Percentiles rank a stretch among this genome's conserved stretches.
Evolutionary conservation across 768 basidiomycete genomes (phyloP).

Genomic region (Xanthoconium stramineum): DNA sequence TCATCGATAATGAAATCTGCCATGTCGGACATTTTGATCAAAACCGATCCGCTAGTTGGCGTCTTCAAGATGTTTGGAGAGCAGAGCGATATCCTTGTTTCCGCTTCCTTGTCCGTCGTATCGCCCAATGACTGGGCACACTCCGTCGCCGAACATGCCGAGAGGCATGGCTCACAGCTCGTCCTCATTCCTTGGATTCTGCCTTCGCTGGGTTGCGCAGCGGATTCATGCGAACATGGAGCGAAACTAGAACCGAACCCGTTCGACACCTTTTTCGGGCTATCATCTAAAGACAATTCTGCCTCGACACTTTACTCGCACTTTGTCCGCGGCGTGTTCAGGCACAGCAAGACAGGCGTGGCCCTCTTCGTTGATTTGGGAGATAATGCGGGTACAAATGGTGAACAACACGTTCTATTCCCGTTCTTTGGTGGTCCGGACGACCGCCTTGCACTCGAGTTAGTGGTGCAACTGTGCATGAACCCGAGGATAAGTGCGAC

Average conservation of each 20-base stretch:
- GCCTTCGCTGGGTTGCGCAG: slow-evolving; percentile 34
- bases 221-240: slow-evolving; percentile 28
- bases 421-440: slow-evolving; percentile 96
- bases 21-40: slow-evolving; percentile 65
- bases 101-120: slow-evolving; percentile 72
- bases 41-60: slow-evolving; percentile 67
- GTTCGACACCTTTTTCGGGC: slow-evolving; percentile 77
- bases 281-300: slow-evolving; percentile 45
- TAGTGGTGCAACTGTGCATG: slow-evolving; percentile 76
- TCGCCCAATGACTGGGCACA: slow-evolving; percentile 68
- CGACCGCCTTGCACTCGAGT: slow-evolving; percentile 78
- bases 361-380: slow-evolving; percentile 83
- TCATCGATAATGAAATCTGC: slow-evolving; percentile 84
- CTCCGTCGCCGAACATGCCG: slow-evolving; percentile 59
- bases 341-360: slow-evolving; percentile 68
- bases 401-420: slow-evolving; percentile 64
- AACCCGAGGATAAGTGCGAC: slow-evolving; percentile 67
- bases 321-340: slow-evolving; percentile 81
- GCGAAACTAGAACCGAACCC: slow-evolving; percentile 46
- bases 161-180: slow-evolving; percentile 60
- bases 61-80: slow-evolving; percentile 77
- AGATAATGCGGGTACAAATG: slow-evolving; percentile 26
- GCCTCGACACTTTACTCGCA: slow-evolving; percentile 67
- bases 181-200: slow-evolving; percentile 82
- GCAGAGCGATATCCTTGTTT: slow-evolving; percentile 63